A percentile compares a stretch with the other conserved stretches of the same genome.
phyloP scores from a whole-genome alignment of 108 stramenopile species.

The Cylindrotheca closterium region DNA sequence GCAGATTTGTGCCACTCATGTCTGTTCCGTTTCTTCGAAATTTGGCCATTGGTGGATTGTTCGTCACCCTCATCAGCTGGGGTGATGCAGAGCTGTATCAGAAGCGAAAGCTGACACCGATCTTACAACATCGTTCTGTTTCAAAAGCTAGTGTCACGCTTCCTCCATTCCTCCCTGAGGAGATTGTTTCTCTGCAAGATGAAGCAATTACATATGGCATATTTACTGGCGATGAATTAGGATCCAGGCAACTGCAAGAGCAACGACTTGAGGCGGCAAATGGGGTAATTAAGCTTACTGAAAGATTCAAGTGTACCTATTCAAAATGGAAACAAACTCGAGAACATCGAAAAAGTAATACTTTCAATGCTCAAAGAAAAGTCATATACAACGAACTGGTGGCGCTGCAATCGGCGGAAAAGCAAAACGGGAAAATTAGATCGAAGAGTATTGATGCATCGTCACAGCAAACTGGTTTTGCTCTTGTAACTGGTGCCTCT shows the following conservation, averaged over 20 bases:
- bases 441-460: not conserved
- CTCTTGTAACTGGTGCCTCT: conserved; percentile 83
- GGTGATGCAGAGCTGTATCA: conserved; percentile 67
- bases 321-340: too few species aligned
- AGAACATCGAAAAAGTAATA: too few species aligned
- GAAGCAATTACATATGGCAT: not conserved
- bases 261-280: too few species aligned
- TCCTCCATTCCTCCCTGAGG: conserved; percentile 78
- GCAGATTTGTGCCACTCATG: conserved; percentile 27
- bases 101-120: conserved; percentile 51
- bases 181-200: conserved; percentile 22
- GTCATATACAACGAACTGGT: not conserved
- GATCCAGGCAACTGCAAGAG: too few species aligned
- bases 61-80: conserved; percentile 69
- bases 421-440: too few species aligned
- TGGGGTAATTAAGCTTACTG: too few species aligned
- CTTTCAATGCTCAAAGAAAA: too few species aligned
- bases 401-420: not conserved
- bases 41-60: conserved; percentile 27
- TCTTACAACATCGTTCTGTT: conserved; percentile 40
- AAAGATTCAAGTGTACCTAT: too few species aligned
- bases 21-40: conserved; percentile 38
- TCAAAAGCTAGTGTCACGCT: conserved; percentile 53
- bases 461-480: conserved; percentile 38
- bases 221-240: too few species aligned